Conservation (phyloP, 768 basidiomycete genomes). For the Termitomyces sp. region DNA sequence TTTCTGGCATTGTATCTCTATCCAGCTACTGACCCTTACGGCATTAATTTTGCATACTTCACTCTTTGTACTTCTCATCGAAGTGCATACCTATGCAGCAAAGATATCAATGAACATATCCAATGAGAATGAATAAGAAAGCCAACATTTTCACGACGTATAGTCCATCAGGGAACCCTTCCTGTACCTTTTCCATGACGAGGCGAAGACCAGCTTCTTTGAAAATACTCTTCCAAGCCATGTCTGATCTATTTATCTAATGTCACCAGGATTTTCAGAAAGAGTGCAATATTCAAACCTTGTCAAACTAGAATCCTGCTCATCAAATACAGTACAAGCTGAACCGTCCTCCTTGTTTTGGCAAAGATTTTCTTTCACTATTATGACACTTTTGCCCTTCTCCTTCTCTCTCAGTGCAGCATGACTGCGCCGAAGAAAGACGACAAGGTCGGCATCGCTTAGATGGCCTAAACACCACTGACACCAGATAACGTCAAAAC, state of each 20-base stretch:
- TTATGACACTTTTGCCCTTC: slow-evolving; percentile 54
- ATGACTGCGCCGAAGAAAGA: slow-evolving; percentile 66
- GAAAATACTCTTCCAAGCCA: slow-evolving; percentile 79
- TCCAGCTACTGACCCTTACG: slow-evolving; percentile 3
- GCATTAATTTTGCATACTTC: not conserved
- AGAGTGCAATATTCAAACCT: slow-evolving; percentile 43
- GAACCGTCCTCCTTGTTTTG: slow-evolving; percentile 48
- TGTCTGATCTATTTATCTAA: slow-evolving; percentile 61
- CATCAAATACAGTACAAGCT: slow-evolving; percentile 65
- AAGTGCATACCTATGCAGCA: slow-evolving; percentile 51
- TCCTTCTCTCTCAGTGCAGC: slow-evolving; percentile 51
- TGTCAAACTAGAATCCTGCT: slow-evolving; percentile 86
- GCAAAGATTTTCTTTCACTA: slow-evolving; percentile 93
- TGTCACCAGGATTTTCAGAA: slow-evolving; percentile 7
- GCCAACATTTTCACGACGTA: slow-evolving; percentile 85
- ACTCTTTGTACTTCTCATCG: slow-evolving; percentile 28
- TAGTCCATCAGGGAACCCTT: slow-evolving; percentile 78
- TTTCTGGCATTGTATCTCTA: slow-evolving; percentile 13
- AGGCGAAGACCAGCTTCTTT: slow-evolving; percentile 67
- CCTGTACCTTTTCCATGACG: slow-evolving; percentile 72
- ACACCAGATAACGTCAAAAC: slow-evolving; percentile 92
- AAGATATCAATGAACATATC: not conserved
- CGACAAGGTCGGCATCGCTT: slow-evolving; percentile 68
- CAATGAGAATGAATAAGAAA: not conserved
- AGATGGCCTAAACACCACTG: slow-evolving; percentile 97